Conservation (phyloP, 2,329 filamentous ascomycete species). For the Fusarium subglutinans region DNA sequence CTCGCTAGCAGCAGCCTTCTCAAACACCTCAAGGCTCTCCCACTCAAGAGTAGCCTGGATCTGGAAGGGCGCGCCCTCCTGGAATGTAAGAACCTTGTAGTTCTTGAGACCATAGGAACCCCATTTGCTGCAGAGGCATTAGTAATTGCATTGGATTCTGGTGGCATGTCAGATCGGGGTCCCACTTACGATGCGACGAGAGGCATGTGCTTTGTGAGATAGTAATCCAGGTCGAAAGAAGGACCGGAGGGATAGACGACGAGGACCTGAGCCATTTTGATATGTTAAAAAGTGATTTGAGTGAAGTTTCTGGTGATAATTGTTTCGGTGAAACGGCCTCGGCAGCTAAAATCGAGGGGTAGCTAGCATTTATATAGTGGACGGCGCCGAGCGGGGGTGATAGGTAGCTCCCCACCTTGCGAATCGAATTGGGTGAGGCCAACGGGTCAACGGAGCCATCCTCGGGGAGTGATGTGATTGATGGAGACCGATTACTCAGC, state of each 20-base stretch:
- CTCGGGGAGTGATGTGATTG: not conserved
- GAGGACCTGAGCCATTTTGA: constrained; percentile 37
- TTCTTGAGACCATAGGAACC: constrained; percentile 24
- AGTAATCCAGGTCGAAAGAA: constrained; percentile 41
- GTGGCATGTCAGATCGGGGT: not conserved
- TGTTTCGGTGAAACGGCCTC: not conserved
- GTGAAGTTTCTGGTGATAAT: not conserved
- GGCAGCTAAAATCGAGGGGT: constrained; percentile 19
- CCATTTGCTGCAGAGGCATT: constrained; percentile 26
- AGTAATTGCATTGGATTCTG: not conserved
- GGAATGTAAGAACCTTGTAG: constrained; percentile 37
- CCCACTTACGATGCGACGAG: constrained; percentile 34
- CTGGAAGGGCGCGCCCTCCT: constrained; percentile 31
- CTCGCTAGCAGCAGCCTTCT: constrained; percentile 18
- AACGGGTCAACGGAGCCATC: constrained; percentile 19
- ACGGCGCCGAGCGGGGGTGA: not conserved
- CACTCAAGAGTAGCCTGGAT: constrained; percentile 39
- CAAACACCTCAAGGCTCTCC: constrained; percentile 30
- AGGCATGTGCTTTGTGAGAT: constrained; percentile 42
- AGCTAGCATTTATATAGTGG: not conserved
- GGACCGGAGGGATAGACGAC: constrained; percentile 42
- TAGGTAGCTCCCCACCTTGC: constrained; percentile 15
- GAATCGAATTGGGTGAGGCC: not conserved
- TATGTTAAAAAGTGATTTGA: not conserved
- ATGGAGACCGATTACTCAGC: constrained; percentile 16